These are phyloP conservation scores for Metschnikowia baotianmanensis DNA, from an alignment of 805 yeast species.

Conservation along the genomic window DNA sequence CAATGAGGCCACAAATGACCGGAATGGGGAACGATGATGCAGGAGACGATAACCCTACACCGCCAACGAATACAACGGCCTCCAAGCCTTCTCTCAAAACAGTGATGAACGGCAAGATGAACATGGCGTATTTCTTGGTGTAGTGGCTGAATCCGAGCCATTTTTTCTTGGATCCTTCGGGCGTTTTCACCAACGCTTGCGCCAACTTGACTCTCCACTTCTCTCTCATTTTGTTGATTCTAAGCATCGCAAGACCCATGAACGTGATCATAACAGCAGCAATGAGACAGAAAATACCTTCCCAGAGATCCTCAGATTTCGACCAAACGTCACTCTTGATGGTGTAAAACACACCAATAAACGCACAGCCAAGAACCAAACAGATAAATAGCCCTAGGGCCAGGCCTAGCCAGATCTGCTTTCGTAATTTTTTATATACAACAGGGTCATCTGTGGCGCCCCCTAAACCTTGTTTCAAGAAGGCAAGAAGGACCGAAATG, in stretches of 20 bases:
- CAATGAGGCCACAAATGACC: slow-evolving; percentile 78
- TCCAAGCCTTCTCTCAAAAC: slow-evolving; percentile 89
- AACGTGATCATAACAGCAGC: slow-evolving; percentile 88
- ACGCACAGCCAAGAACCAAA: slow-evolving; percentile 84
- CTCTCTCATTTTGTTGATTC: slow-evolving; percentile 93
- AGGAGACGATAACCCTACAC: slow-evolving; percentile 36
- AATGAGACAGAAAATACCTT: slow-evolving; percentile 88
- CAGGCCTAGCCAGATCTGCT: slow-evolving; percentile 89
- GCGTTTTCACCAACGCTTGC: slow-evolving; percentile 53
- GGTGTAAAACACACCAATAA: slow-evolving; percentile 89
- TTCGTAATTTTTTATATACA: slow-evolving; percentile 61
- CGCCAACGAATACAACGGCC: slow-evolving; percentile 46
- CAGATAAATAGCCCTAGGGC: slow-evolving; percentile 71
- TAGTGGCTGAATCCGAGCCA: slow-evolving; percentile 54
- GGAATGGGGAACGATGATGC: slow-evolving; percentile 79
- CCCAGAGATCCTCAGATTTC: slow-evolving; percentile 90
- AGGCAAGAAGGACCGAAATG: slow-evolving; percentile 87
- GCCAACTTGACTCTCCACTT: slow-evolving; percentile 98
- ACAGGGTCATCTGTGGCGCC: slow-evolving; percentile 40
- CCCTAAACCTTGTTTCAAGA: slow-evolving; percentile 85
- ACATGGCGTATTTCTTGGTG: slow-evolving; percentile 80
- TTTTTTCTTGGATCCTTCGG: slow-evolving; percentile 37
- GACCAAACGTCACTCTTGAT: slow-evolving; percentile 83
- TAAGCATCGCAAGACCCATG: slow-evolving; percentile 96
- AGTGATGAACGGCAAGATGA: slow-evolving; percentile 84